Percentiles rank a stretch among this genome's conserved stretches.
These are phyloP conservation scores for Suillus tomentosus DNA, from an alignment of 768 basidiomycete genomes.

Conservation along the genomic window DNA sequence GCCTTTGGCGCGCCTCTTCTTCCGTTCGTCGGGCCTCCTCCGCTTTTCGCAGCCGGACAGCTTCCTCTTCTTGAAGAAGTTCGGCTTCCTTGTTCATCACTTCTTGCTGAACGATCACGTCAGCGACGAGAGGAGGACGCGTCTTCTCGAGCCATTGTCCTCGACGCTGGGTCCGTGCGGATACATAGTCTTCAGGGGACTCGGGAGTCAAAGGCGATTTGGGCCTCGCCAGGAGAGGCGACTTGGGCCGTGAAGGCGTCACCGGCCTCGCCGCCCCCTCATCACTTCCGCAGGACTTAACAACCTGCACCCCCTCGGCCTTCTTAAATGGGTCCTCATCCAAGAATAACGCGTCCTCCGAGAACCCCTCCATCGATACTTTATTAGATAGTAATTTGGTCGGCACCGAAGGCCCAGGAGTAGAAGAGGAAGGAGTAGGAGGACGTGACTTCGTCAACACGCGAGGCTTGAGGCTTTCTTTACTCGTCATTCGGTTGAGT, in stretches of 20 bases:
- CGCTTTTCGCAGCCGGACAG: neutral
- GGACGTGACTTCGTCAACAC: slow-evolving; percentile 33
- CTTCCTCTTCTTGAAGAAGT: slow-evolving; percentile 24
- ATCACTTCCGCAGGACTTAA: slow-evolving; percentile 24
- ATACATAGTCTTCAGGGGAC: slow-evolving; percentile 42
- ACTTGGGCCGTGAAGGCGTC: neutral
- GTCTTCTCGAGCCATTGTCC: slow-evolving; percentile 43
- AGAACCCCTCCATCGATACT: slow-evolving; percentile 4
- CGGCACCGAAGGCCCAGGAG: slow-evolving; percentile 12
- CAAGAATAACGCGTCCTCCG: slow-evolving; percentile 29
- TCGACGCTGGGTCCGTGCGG: slow-evolving; percentile 42
- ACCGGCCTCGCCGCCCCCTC: slow-evolving; percentile 11
- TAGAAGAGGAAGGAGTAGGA: slow-evolving; percentile 28
- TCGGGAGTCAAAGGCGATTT: slow-evolving; percentile 18
- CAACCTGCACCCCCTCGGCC: slow-evolving; percentile 51
- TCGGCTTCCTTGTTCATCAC: slow-evolving; percentile 20
- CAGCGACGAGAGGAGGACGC: slow-evolving; percentile 37
- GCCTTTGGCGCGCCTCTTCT: neutral
- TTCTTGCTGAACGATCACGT: slow-evolving; percentile 29
- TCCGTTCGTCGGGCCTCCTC: neutral
- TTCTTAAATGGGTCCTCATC: slow-evolving; percentile 52
- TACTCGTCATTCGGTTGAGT: slow-evolving; percentile 22
- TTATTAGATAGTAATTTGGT: slow-evolving; percentile 13
- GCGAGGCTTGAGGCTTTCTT: slow-evolving; percentile 20
- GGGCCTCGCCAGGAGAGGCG: slow-evolving; percentile 4